Percentiles rank a stretch among this genome's conserved stretches.
phyloP scores from a whole-genome alignment of 2,329 filamentous ascomycete species.

The Penicillium sp. region DNA sequence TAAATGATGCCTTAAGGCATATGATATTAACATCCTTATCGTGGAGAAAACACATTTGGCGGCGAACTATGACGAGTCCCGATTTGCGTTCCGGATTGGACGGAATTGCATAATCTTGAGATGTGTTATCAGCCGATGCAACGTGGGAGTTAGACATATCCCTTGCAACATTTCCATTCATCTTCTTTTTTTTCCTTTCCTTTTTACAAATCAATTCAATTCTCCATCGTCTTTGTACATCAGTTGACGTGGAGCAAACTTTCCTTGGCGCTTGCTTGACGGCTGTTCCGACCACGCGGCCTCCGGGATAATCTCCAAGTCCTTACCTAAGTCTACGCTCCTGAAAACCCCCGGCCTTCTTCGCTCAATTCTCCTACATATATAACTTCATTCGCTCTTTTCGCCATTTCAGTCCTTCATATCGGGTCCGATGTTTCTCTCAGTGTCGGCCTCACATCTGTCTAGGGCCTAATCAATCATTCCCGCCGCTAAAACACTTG shows the following conservation, averaged over 20 bases:
- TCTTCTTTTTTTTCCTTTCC: not conserved
- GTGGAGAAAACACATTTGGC: not conserved
- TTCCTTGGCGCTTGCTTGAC: constrained; percentile 3
- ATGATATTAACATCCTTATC: not conserved
- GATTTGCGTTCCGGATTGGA: constrained; percentile 1
- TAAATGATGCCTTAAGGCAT: not conserved
- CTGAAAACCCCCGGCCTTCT: not conserved
- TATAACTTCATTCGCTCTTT: constrained; percentile 4
- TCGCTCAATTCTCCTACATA: not conserved
- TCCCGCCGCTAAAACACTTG: not conserved
- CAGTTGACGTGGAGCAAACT: constrained; percentile 2
- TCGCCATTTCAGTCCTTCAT: not conserved
- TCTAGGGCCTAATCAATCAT: constrained; percentile 7
- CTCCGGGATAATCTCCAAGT: constrained; percentile 1
- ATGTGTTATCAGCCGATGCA: not conserved
- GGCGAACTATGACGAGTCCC: not conserved
- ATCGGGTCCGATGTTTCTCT: constrained; percentile 2
- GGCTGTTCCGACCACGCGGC: constrained; percentile 5
- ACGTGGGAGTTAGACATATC: not conserved
- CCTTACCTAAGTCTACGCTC: constrained; percentile 6
- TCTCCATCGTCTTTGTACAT: not conserved
- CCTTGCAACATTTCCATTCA: not conserved
- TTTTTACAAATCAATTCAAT: not conserved
- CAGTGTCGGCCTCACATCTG: not conserved
- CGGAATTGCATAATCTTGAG: not conserved